phyloP scores from a whole-genome alignment of 164 flowering plant species.

The Amborella trichopoda region DNA sequence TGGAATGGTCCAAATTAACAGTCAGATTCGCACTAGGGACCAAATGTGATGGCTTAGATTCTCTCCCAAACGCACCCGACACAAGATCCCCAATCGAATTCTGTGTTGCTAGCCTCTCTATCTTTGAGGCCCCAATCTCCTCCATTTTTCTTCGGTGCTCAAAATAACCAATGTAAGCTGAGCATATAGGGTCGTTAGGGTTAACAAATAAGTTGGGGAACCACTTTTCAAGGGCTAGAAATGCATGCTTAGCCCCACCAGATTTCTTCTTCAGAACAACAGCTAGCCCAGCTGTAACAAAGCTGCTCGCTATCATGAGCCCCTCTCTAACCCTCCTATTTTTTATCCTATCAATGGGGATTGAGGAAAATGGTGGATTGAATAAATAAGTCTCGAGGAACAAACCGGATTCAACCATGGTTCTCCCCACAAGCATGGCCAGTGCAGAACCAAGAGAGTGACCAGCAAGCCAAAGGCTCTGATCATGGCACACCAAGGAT shows the following conservation, averaged over 20 bases:
- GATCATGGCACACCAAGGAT: conserved; percentile 22
- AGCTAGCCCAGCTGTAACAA: conserved; percentile 63
- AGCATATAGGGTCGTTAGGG: conserved; percentile 47
- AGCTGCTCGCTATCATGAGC: conserved; percentile 50
- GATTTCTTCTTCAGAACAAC: conserved; percentile 22
- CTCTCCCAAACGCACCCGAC: conserved; percentile 38
- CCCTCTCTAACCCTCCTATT: conserved; percentile 48
- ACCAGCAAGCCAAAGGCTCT: conserved; percentile 68
- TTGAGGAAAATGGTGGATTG: conserved; percentile 75
- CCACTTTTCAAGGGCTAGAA: conserved; percentile 40
- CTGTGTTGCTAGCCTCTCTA: conserved; percentile 52
- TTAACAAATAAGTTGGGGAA: conserved; percentile 52
- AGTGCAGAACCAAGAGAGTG: conserved; percentile 89
- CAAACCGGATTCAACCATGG: conserved; percentile 53
- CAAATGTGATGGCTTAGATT: conserved; percentile 45
- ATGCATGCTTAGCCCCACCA: conserved; percentile 24
- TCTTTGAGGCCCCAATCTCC: conserved; percentile 41
- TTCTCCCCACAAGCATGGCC: conserved; percentile 77
- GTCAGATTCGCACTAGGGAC: conserved; percentile 58
- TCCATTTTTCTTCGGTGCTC: conserved; percentile 66
- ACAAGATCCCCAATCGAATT: conserved; percentile 40
- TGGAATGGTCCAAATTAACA: conserved; percentile 22
- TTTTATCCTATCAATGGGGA: conserved; percentile 67
- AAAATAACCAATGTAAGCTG: conserved; percentile 67
- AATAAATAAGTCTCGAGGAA: conserved; percentile 62